phyloP scores from a whole-genome alignment of 2,329 filamentous ascomycete genomes.

The Alternaria sp. region DNA sequence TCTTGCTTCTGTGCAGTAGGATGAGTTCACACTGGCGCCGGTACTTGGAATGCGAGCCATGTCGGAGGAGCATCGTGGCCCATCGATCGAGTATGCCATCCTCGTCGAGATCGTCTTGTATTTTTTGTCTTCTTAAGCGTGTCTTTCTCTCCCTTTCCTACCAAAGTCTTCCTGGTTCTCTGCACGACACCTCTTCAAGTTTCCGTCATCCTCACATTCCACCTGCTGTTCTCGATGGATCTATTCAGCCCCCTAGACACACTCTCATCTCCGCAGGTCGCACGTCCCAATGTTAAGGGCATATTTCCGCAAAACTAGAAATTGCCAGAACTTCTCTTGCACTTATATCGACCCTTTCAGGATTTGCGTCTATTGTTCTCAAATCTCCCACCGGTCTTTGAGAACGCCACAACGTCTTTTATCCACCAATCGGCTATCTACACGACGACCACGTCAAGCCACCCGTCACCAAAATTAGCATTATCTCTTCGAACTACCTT shows the following conservation, averaged over 20 bases:
- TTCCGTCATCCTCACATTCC: background rate
- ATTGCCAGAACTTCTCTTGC: background rate
- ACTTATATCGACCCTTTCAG: background rate
- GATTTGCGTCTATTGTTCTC: background rate
- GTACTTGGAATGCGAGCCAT: background rate
- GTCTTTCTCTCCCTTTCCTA: background rate
- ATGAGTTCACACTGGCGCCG: background rate
- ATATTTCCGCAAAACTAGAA: background rate
- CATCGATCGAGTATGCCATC: background rate
- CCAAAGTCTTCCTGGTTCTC: background rate
- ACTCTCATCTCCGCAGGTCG: background rate
- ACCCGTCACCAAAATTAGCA: constrained; percentile 1
- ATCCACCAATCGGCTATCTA: constrained; percentile 15
- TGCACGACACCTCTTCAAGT: background rate
- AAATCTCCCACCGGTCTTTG: background rate
- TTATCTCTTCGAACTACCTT: background rate
- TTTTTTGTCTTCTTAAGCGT: background rate
- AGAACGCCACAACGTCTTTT: constrained; percentile 7
- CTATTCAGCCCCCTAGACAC: background rate
- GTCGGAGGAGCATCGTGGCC: background rate
- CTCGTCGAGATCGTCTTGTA: background rate
- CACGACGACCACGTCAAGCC: background rate
- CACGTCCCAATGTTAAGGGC: background rate
- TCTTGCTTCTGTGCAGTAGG: background rate
- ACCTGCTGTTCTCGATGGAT: background rate